A percentile compares a stretch with the other conserved stretches of the same genome.
These are phyloP conservation scores for Trapa incisa DNA, from an alignment of 345 rosid genomes.

Conservation along the genomic window DNA sequence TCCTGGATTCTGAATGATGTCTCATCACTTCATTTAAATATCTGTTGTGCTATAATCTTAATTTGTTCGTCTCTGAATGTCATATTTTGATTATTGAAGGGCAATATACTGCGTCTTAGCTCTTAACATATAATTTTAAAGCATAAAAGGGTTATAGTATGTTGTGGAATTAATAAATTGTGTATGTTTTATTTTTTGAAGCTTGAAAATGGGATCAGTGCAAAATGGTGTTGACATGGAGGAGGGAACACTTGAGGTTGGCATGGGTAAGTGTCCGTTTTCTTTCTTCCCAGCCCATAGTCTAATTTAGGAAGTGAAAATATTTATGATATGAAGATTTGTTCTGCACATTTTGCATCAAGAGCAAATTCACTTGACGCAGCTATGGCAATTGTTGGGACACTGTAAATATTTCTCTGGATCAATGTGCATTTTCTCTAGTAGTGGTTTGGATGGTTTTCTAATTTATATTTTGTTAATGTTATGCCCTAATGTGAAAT, in stretches of 20 bases:
- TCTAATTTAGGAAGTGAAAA: not conserved
- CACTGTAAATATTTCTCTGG: not conserved
- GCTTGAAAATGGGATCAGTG: constrained; percentile 41
- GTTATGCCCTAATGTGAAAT: not conserved
- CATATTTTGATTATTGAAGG: not conserved
- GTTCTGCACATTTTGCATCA: not conserved
- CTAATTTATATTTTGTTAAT: not conserved
- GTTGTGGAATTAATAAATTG: not conserved
- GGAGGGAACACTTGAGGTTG: constrained; percentile 68
- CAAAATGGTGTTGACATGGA: constrained; percentile 46
- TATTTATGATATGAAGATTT: not conserved
- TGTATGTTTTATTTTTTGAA: constrained; percentile 2
- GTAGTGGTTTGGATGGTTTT: not conserved
- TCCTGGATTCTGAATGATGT: not conserved
- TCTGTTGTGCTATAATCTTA: not conserved
- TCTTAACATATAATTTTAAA: not conserved
- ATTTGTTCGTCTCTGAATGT: not conserved
- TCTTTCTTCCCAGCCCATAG: not conserved
- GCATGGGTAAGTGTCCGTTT: constrained; percentile 49
- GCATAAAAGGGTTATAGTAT: not conserved
- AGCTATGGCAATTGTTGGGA: not conserved
- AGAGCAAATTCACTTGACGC: not conserved
- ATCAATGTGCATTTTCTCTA: not conserved
- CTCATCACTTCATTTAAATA: not conserved
- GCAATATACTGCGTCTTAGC: too few relatives aligned